Base-by-base conservation (phyloP, 306 rosid species). In the Geum urbanum region DNA sequence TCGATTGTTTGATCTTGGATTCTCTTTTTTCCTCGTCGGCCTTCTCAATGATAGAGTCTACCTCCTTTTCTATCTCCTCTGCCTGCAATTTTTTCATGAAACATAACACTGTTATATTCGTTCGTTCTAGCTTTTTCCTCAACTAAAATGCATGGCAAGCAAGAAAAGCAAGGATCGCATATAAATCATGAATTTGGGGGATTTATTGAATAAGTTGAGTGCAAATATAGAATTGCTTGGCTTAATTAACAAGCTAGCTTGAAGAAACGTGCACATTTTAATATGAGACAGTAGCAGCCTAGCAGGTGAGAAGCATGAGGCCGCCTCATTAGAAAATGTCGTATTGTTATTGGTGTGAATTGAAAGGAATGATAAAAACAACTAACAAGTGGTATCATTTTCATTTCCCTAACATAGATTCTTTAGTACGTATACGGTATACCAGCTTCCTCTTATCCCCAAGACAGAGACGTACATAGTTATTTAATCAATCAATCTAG, bases 61-160 rank as follows among this genome's bases (percentile, higher is more conserved):
- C 5, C 45, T 78, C 53, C 37, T 77, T 52, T 39, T 40, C 90
- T 19, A 75, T 20, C 2, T 67, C 79, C 46, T 85, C 84, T 27
- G 76, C 71, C 92, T 88, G 71, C 82, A 84, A 71, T 63, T 55
- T 13, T 40, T 49, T 52, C 46, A 45, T 9, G 1, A 43, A 57
- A 6, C 19, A 20, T 11, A 22, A 12, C 7, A 12, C 7, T 24
- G 18, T 12, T 27, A 57, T 12, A 0, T 27, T 8, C 0, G 24
- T 52, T 24, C 4, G 39, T 22, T 22, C 10, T 6, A 9, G 24
- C 5, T 27, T 57, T 57, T 24, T 27, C 41, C 41, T 24, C 41
- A 8, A 12, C 27, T 14, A 5, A 56, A 56, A 24, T n/a, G n/a
- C n/a, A n/a, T 24, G 27, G 27, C 40, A 24, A 24, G 62, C 62